Percentiles rank a stretch among this genome's conserved stretches.
phyloP scores from a whole-genome alignment of 441 rosid species.

The Populus tomentosa region DNA sequence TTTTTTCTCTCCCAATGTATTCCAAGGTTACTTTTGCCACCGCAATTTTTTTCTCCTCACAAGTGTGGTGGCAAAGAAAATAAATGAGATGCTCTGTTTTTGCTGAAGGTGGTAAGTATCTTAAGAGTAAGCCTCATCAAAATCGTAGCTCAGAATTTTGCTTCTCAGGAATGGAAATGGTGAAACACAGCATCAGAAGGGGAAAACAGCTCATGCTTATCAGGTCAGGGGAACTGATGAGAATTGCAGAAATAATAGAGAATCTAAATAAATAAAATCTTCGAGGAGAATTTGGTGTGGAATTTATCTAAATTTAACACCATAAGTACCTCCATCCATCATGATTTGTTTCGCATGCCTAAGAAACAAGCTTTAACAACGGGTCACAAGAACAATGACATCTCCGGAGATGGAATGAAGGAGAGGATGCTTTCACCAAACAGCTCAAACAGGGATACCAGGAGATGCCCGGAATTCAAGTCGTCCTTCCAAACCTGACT shows the following conservation, averaged over 20 bases:
- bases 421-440: constrained; percentile 72
- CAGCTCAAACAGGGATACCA: constrained; percentile 56
- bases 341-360: not conserved
- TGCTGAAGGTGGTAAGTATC: not conserved
- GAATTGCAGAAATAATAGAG: not conserved
- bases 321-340: not conserved
- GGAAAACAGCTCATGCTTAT: not conserved
- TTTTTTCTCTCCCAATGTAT: not conserved
- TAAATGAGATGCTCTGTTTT: not conserved
- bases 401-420: constrained; percentile 77
- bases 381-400: constrained; percentile 60
- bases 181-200: not conserved
- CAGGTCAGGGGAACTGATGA: not conserved
- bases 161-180: not conserved
- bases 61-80: not conserved
- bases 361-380: not conserved
- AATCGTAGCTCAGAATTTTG: not conserved
- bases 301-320: not conserved
- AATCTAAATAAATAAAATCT: not conserved
- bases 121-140: not conserved
- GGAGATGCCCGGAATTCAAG: constrained; percentile 56
- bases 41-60: not conserved
- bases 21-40: not conserved
- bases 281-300: not conserved
- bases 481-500: constrained; percentile 81